These are phyloP conservation scores for Ophiocordyceps camponoti-saundersi DNA, from an alignment of 2,329 filamentous ascomycete genomes.

Conservation along the genomic window DNA sequence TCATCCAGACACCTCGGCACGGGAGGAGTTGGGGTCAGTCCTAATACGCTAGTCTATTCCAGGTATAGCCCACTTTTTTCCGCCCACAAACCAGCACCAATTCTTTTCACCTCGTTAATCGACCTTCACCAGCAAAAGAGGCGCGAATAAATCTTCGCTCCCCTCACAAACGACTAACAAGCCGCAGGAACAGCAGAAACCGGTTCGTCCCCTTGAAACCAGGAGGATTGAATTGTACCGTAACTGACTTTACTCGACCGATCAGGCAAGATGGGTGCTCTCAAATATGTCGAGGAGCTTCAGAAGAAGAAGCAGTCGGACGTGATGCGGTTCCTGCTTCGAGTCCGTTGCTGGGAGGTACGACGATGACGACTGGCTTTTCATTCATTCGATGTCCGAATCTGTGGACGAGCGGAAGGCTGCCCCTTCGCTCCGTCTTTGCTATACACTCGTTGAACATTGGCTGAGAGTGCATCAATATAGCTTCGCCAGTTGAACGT, in stretches of 20 bases:
- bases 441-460: constrained; percentile 99
- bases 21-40: constrained; percentile 15
- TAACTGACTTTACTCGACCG: background rate
- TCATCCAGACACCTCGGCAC: too few relatives aligned
- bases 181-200: constrained; percentile 18
- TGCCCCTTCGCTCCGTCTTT: constrained; percentile 18
- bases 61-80: constrained; percentile 17
- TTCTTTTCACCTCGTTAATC: background rate
- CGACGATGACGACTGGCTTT: constrained; percentile 30
- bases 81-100: constrained; percentile 16
- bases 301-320: constrained; percentile 99
- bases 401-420: constrained; percentile 16
- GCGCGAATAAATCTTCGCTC: background rate
- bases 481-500: constrained; percentile 99
- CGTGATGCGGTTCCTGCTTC: constrained; percentile 98
- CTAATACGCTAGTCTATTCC: constrained; percentile 8
- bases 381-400: constrained; percentile 9
- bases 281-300: constrained; percentile 99
- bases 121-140: background rate
- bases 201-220: constrained; percentile 14
- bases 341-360: constrained; percentile 99
- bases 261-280: constrained; percentile 83
- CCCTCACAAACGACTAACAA: constrained; percentile 17
- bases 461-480: constrained; percentile 99
- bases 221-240: too few relatives aligned